Conservation (phyloP, 31 red algal species). For the Porphyra umbilicalis region DNA sequence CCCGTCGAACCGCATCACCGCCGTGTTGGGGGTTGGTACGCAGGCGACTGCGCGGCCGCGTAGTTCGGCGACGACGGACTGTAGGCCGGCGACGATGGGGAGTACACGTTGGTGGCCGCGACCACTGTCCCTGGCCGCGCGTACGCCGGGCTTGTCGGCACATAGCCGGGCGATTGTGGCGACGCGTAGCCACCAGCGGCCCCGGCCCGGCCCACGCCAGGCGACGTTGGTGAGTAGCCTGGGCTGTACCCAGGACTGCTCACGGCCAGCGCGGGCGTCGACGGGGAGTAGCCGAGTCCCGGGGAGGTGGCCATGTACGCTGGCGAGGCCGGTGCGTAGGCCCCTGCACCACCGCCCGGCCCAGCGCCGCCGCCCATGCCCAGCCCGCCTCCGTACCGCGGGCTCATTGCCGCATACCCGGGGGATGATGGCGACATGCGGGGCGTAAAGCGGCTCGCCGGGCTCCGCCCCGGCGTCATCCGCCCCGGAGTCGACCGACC, state of each 20-base stretch:
- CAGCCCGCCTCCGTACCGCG: background rate
- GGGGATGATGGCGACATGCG: background rate
- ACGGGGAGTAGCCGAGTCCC: slow-evolving; percentile 7
- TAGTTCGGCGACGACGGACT: background rate
- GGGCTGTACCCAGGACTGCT: background rate
- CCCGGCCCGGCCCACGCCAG: background rate
- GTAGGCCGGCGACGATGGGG: background rate
- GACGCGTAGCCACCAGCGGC: background rate
- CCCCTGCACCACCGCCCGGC: background rate
- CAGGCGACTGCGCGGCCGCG: background rate
- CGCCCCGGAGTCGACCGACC: background rate
- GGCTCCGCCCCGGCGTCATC: background rate
- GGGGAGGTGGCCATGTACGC: background rate
- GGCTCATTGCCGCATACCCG: background rate
- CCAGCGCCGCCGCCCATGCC: too few species aligned
- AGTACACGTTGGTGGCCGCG: background rate
- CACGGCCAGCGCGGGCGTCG: slow-evolving; percentile 1
- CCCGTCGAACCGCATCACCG: background rate
- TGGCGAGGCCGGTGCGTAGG: slow-evolving; percentile 9
- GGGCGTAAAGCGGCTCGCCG: background rate
- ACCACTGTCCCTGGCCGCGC: background rate
- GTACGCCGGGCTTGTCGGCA: background rate
- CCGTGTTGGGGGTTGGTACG: background rate
- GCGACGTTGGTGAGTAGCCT: slow-evolving; percentile 7
- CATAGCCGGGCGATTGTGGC: background rate